Base-by-base conservation (phyloP, 768 basidiomycete species). In the Saitozyma sp. region DNA sequence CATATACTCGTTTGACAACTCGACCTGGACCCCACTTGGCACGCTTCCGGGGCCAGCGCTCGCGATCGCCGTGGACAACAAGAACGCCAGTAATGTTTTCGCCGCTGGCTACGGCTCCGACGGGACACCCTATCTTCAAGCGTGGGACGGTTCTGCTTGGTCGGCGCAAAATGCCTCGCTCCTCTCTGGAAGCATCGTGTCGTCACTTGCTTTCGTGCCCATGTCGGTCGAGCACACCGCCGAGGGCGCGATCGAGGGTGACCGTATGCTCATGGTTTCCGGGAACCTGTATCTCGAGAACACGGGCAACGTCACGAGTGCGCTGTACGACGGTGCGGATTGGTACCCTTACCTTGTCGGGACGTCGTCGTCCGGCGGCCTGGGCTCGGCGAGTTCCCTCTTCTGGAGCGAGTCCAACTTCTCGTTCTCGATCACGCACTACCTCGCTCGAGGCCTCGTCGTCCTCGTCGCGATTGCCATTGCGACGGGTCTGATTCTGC, bases 401-500 rank as follows among this genome's bases (percentile, higher is more conserved):
- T 92, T 97, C 84, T 88, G 86, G 66, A 77, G 76, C 5, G 59
- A 65, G 29, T 50, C 60, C 14, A 54, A 58, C 8, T 79, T 79
- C 67, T 65, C 65, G 64, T 96, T 93, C 17, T 84, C 9, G 40
- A 39, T 42, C 68, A 9, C 68, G 91, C 92, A 88, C 71, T 90
- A 92, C 83, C 85, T 99, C 59, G 91, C 94, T 0, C 86, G 86
- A 20, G 96, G 95, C 1, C 84, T 98, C 43, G 92, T 99, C 58
- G 97, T 98, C 68, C 84, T 99, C 50, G 93, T 99, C 68, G 94
- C 93, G 1, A 96, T 99, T 66, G 96, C 96, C 29, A 96, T 97
- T 67, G 88, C 91, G 9, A 92, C 93, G 14, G 96, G 95, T 16
- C 86, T 97, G 19, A 73, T 79, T 50, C 64, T 79, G n/a, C 67